Conservation (phyloP, 1,284 basidiomycete species). For the Ceratobasidium sp. region DNA sequence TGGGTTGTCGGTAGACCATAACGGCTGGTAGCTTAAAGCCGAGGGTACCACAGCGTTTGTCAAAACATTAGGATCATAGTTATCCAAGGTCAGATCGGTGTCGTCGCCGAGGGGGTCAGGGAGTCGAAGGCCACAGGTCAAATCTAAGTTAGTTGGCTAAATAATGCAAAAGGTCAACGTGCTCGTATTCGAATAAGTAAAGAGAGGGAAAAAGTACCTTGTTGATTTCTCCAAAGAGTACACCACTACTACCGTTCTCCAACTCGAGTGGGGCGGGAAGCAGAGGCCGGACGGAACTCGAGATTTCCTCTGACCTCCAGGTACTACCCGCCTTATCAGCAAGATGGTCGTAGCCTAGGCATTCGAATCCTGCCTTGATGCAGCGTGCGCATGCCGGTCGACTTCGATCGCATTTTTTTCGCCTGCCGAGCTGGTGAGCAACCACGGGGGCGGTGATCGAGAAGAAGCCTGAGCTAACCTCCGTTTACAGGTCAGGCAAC, state of each 20-base stretch:
- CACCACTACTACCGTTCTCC: too few relatives aligned
- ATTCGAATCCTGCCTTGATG: not conserved
- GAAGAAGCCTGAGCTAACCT: not conserved
- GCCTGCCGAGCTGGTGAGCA: not conserved
- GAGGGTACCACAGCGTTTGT: not conserved
- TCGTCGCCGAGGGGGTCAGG: not conserved
- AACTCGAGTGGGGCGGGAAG: not conserved
- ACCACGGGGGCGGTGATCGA: not conserved
- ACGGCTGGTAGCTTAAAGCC: not conserved
- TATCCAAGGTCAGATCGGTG: not conserved
- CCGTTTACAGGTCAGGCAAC: constrained; percentile 6
- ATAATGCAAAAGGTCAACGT: too few relatives aligned
- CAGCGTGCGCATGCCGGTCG: not conserved
- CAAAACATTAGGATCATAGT: not conserved
- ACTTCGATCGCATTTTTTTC: not conserved
- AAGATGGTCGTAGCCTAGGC: constrained; percentile 2
- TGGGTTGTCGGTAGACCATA: too few relatives aligned
- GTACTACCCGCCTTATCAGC: too few relatives aligned
- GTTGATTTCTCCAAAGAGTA: too few relatives aligned
- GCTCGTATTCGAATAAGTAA: too few relatives aligned
- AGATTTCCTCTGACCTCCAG: not conserved
- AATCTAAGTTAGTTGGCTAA: too few relatives aligned
- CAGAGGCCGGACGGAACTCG: not conserved
- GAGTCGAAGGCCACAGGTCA: too few relatives aligned
- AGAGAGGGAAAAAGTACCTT: too few relatives aligned